phyloP scores from a whole-genome alignment of 148 eudicot species.

The Nyssa sinensis region DNA sequence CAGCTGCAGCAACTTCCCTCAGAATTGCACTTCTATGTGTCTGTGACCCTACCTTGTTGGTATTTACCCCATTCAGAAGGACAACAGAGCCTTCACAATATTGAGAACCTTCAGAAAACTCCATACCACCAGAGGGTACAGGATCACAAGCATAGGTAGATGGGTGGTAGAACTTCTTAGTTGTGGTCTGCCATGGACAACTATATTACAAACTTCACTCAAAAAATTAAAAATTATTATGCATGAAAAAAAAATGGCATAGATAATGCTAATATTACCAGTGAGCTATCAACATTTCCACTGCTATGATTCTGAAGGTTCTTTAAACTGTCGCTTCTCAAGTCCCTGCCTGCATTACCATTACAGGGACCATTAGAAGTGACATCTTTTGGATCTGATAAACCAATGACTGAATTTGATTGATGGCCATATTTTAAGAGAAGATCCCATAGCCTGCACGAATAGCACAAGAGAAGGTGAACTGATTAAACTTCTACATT shows the following conservation, averaged over 20 bases:
- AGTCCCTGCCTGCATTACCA: slow-evolving; percentile 8
- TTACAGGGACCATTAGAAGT: neutral
- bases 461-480: neutral
- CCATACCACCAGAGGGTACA: slow-evolving; percentile 1
- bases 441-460: slow-evolving; percentile 43
- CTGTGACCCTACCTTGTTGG: neutral
- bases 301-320: slow-evolving; percentile 7
- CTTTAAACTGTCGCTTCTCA: slow-evolving; percentile 17
- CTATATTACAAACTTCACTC: neutral
- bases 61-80: neutral
- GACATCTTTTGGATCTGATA: slow-evolving; percentile 15
- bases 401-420: slow-evolving; percentile 9
- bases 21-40: neutral
- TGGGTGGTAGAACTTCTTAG: slow-evolving; percentile 2
- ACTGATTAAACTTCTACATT: neutral
- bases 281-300: slow-evolving; percentile 17
- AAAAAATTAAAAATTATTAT: neutral
- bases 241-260: neutral
- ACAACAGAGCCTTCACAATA: neutral
- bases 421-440: slow-evolving; percentile 25
- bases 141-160: neutral
- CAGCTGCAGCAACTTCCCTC: slow-evolving; percentile 2
- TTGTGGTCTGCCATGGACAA: slow-evolving; percentile 16
- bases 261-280: slow-evolving; percentile 15
- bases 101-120: neutral